Conservation (phyloP, 768 basidiomycete genomes). For the Termitomyces heimii region DNA sequence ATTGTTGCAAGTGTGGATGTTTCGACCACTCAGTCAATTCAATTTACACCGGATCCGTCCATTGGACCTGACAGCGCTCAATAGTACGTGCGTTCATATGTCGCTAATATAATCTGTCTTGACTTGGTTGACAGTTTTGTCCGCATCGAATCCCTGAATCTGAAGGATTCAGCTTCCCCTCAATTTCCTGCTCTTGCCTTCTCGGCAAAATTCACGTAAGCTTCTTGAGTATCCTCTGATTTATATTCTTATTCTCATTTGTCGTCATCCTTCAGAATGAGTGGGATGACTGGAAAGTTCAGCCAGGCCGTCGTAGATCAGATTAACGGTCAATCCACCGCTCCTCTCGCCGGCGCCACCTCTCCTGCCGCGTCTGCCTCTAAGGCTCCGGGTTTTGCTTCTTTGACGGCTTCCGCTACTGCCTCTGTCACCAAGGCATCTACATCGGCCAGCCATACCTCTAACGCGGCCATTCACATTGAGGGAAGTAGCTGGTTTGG, state of each 20-base stretch:
- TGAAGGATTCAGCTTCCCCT: slow-evolving; percentile 46
- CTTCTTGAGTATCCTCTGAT: neutral
- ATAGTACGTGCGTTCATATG: slow-evolving; percentile 39
- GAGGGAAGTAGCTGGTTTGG: slow-evolving; percentile 27
- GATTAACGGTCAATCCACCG: slow-evolving; percentile 56
- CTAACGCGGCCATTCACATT: slow-evolving; percentile 20
- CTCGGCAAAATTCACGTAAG: slow-evolving; percentile 74
- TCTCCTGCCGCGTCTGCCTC: slow-evolving; percentile 19
- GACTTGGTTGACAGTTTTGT: slow-evolving; percentile 53
- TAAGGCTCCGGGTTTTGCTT: slow-evolving; percentile 14
- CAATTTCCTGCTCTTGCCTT: slow-evolving; percentile 64
- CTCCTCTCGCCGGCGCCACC: slow-evolving; percentile 42
- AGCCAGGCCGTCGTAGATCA: slow-evolving; percentile 45
- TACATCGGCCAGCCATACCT: slow-evolving; percentile 10
- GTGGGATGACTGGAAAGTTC: slow-evolving; percentile 70
- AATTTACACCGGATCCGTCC: slow-evolving; percentile 43
- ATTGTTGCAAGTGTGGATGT: slow-evolving; percentile 48
- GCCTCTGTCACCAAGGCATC: slow-evolving; percentile 11
- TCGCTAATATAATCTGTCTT: neutral
- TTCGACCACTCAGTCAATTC: slow-evolving; percentile 33
- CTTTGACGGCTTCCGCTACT: slow-evolving; percentile 15
- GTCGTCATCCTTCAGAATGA: slow-evolving; percentile 35
- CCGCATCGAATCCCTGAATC: slow-evolving; percentile 55
- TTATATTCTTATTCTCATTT: neutral
- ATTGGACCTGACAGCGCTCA: slow-evolving; percentile 49